Percentiles rank a stretch among this genome's conserved stretches.
These are phyloP conservation scores for Stylonectria norvegica DNA, from an alignment of 2,329 filamentous ascomycete genomes.

Conservation along the genomic window DNA sequence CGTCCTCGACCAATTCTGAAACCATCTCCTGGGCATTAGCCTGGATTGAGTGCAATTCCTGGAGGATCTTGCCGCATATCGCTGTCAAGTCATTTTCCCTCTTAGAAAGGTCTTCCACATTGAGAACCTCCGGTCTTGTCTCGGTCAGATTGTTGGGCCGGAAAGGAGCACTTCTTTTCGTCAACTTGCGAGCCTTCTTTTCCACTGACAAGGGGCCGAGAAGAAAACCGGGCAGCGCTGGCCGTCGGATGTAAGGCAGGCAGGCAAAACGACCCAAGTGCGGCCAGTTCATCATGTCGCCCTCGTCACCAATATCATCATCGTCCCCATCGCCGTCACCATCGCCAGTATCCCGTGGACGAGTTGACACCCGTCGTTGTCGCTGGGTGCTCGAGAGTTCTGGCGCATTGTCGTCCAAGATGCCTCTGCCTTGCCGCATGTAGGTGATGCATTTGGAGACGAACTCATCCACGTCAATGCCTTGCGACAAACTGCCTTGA, in stretches of 20 bases:
- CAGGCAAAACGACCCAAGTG: slow-evolving; percentile 76
- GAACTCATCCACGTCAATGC: slow-evolving; percentile 87
- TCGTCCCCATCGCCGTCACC: slow-evolving; percentile 47
- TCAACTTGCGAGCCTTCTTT: slow-evolving; percentile 70
- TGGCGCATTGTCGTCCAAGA: slow-evolving; percentile 47
- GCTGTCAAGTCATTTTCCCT: slow-evolving; percentile 76
- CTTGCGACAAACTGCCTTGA: slow-evolving; percentile 67
- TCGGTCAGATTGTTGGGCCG: slow-evolving; percentile 65
- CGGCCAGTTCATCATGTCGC: slow-evolving; percentile 81
- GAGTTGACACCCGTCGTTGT: slow-evolving; percentile 35
- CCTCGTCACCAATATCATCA: slow-evolving; percentile 65
- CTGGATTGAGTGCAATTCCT: slow-evolving; percentile 53
- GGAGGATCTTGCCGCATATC: slow-evolving; percentile 72
- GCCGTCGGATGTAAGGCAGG: slow-evolving; percentile 68
- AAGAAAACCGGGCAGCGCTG: slow-evolving; percentile 77
- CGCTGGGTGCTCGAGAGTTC: slow-evolving; percentile 51
- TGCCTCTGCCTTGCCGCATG: slow-evolving; percentile 68
- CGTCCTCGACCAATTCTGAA: slow-evolving; percentile 41
- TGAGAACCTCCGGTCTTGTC: slow-evolving; percentile 74
- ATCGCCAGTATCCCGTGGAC: no score
- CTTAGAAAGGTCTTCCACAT: slow-evolving; percentile 68
- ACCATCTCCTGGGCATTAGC: slow-evolving; percentile 46
- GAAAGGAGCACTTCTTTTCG: slow-evolving; percentile 68
- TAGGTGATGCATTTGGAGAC: slow-evolving; percentile 85
- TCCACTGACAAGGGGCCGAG: slow-evolving; percentile 86